Percentiles rank a stretch among this genome's conserved stretches.
These are phyloP conservation scores for Exserohilum turcica DNA, from an alignment of 2,329 filamentous ascomycete genomes.

Conservation along the genomic window DNA sequence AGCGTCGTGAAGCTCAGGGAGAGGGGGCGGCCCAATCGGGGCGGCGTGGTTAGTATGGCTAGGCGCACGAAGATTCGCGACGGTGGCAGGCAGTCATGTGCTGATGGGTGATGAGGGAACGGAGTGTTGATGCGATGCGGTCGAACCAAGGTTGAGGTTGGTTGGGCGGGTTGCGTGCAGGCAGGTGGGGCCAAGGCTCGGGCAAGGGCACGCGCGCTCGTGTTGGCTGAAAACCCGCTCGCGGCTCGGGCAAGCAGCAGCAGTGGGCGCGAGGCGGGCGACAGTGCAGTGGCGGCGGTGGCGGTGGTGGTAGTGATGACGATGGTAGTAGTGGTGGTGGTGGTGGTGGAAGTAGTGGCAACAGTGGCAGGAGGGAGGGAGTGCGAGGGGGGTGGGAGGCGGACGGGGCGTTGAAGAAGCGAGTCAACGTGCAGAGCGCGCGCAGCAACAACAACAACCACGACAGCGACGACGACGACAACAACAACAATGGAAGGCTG, in stretches of 20 bases:
- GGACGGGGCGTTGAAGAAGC: not conserved
- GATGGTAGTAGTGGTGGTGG: too few species aligned
- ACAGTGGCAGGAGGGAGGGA: too few species aligned
- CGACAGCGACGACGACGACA: too few species aligned
- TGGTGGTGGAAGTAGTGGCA: too few species aligned
- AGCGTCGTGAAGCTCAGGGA: constrained; percentile 20
- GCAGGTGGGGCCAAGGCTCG: constrained; percentile 16
- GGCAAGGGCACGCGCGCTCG: constrained; percentile 10
- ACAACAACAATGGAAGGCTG: not conserved
- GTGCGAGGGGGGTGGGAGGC: not conserved
- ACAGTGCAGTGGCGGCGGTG: not conserved
- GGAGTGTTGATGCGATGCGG: constrained; percentile 10
- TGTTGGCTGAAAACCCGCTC: not conserved
- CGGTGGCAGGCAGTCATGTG: constrained; percentile 10
- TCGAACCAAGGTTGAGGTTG: constrained; percentile 15
- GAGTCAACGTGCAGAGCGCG: not conserved
- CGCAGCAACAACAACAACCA: too few species aligned
- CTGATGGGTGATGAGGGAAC: constrained; percentile 5
- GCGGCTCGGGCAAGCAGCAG: too few species aligned
- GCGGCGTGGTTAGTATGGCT: constrained; percentile 14
- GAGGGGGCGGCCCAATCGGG: constrained; percentile 28
- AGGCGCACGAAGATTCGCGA: constrained; percentile 21
- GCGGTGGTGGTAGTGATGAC: too few species aligned
- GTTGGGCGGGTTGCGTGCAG: not conserved
- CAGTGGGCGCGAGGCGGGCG: not conserved